Percentiles rank a stretch among this genome's conserved stretches.
Evolutionary conservation across 495 filamentous ascomycete genomes (phyloP).

Genomic region (Pyronema domesticum): DNA sequence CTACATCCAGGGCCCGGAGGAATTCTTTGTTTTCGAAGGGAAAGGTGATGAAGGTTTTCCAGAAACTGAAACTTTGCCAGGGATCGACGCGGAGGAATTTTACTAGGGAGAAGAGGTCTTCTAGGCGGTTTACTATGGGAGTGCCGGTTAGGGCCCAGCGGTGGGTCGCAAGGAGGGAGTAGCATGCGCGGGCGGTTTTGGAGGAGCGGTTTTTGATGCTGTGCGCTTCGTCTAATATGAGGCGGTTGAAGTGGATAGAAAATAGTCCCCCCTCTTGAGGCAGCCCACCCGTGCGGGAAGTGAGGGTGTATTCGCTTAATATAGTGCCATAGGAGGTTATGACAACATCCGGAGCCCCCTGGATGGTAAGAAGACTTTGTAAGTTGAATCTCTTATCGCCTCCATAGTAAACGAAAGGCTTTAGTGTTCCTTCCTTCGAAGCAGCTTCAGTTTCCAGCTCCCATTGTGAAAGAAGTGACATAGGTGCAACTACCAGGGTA

Average conservation of each 20-base stretch:
- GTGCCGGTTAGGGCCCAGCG: slow-evolving; percentile 92
- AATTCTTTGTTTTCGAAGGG: slow-evolving; percentile 93
- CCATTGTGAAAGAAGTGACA: slow-evolving; percentile 88
- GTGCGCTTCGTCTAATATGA: slow-evolving; percentile 93
- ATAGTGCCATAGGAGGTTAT: slow-evolving; percentile 93
- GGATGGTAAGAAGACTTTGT: slow-evolving; percentile 53
- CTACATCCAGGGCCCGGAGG: slow-evolving; percentile 81
- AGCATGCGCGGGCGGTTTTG: slow-evolving; percentile 87
- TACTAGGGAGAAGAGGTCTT: slow-evolving; percentile 92
- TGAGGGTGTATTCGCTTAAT: slow-evolving; percentile 69
- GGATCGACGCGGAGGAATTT: slow-evolving; percentile 84
- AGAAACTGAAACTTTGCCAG: slow-evolving; percentile 96
- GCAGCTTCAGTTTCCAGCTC: slow-evolving; percentile 85
- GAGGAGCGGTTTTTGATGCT: slow-evolving; percentile 68
- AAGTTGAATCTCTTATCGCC: slow-evolving; percentile 61
- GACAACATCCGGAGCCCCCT: slow-evolving; percentile 68
- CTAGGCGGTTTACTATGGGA: slow-evolving; percentile 87
- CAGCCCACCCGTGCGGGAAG: slow-evolving; percentile 38
- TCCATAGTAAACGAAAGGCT: slow-evolving; percentile 79
- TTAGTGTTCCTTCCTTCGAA: slow-evolving; percentile 62
- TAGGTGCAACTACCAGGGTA: slow-evolving; percentile 85
- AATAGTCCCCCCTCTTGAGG: slow-evolving; percentile 57
- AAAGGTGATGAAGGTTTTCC: slow-evolving; percentile 95
- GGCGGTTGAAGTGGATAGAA: slow-evolving; percentile 76
- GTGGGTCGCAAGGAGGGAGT: slow-evolving; percentile 65